Percentiles rank a stretch among this genome's conserved stretches.
Evolutionary conservation across 73 alveolate genomes (phyloP).

Genomic region (Paramecium primaurelia): DNA sequence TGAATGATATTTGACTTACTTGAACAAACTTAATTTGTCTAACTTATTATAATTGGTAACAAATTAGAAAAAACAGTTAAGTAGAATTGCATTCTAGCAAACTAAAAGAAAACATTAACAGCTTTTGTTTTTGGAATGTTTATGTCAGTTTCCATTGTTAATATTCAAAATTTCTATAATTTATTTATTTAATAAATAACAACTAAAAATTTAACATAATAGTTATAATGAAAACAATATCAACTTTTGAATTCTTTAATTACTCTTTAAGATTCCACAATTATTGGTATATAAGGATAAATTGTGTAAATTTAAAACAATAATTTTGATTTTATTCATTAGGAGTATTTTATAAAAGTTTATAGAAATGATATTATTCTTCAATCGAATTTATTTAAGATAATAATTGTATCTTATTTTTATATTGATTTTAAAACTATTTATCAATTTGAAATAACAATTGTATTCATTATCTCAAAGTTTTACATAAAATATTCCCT

Average conservation of each 20-base stretch:
- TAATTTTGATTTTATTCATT: too few species aligned
- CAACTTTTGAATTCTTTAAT: neutral
- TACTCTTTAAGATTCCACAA: neutral
- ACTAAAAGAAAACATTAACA: slow-evolving; percentile 29
- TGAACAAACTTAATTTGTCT: slow-evolving; percentile 39
- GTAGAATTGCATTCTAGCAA: slow-evolving; percentile 46
- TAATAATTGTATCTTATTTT: too few species aligned
- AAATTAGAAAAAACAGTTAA: slow-evolving; percentile 6
- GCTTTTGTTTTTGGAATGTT: slow-evolving; percentile 45
- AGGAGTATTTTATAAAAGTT: too few species aligned
- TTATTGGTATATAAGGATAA: neutral
- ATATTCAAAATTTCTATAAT: neutral
- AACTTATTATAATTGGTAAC: neutral
- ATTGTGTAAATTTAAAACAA: neutral
- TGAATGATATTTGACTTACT: neutral
- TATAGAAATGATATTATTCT: too few species aligned
- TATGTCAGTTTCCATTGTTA: slow-evolving; percentile 38
- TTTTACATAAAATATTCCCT: too few species aligned
- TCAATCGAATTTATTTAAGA: too few species aligned
- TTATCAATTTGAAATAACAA: too few species aligned
- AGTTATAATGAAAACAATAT: neutral
- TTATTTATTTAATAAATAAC: neutral
- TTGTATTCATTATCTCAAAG: too few species aligned
- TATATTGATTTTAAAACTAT: too few species aligned
- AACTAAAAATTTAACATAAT: neutral